Evolutionary conservation across 2,329 filamentous ascomycete species (phyloP).

Genomic region (Colletotrichum limetticola): DNA sequence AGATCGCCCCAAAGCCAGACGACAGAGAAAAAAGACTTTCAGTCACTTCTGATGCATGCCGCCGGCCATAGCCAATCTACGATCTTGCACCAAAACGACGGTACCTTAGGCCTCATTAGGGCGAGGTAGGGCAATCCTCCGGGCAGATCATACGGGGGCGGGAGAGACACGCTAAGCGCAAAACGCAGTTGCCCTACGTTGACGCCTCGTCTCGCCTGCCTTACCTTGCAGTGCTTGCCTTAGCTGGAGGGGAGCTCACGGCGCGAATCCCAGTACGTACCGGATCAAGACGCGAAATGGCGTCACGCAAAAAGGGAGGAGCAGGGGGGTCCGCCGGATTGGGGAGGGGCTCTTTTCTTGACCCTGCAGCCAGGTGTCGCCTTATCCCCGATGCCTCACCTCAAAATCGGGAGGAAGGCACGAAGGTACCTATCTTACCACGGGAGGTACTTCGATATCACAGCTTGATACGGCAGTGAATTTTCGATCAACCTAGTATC

Average conservation of each 20-base stretch:
- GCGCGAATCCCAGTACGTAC: constrained; percentile 14
- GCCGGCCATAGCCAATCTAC: background rate
- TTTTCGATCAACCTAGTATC: too few relatives aligned
- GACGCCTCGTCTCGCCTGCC: constrained; percentile 5
- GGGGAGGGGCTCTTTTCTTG: background rate
- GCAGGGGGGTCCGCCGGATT: background rate
- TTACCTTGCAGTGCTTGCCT: constrained; percentile 10
- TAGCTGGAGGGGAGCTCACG: constrained; percentile 18
- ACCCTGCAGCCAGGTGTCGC: background rate
- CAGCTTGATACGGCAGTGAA: too few relatives aligned
- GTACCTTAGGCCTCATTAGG: background rate
- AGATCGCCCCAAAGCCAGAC: background rate
- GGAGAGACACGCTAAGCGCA: constrained; percentile 24
- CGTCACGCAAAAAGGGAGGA: constrained; percentile 21
- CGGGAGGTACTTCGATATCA: too few relatives aligned
- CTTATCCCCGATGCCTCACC: background rate
- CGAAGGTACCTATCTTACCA: too few relatives aligned
- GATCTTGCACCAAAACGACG: background rate
- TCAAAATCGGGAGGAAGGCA: background rate
- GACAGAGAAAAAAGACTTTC: background rate
- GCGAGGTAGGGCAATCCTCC: constrained; percentile 16
- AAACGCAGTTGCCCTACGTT: constrained; percentile 14
- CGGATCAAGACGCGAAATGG: constrained; percentile 22
- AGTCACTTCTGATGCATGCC: background rate
- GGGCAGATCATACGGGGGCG: constrained; percentile 32